phyloP scores from a whole-genome alignment of 768 basidiomycete species.

The Mrakia hoshinonis region DNA sequence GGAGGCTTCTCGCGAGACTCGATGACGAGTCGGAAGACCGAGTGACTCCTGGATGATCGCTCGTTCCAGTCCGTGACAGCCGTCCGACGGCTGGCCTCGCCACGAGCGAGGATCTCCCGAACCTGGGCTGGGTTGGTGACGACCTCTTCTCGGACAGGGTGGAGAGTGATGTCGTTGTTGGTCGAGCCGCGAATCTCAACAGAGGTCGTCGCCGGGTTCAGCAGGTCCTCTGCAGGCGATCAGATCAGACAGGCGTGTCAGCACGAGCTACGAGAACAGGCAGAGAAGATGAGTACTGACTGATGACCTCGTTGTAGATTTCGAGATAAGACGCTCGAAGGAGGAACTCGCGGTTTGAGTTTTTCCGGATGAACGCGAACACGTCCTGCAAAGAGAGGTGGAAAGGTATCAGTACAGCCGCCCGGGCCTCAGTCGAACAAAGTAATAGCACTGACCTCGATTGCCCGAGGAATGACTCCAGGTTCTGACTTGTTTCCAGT shows the following conservation, averaged over 20 bases:
- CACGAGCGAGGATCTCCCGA: constrained; percentile 70
- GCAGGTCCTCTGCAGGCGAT: constrained; percentile 43
- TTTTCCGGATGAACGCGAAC: constrained; percentile 66
- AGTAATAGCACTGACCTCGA: constrained; percentile 46
- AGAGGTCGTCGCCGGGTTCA: constrained; percentile 59
- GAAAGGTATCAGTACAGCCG: neutral
- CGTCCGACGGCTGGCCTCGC: constrained; percentile 77
- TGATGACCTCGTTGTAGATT: constrained; percentile 66
- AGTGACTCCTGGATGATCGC: constrained; percentile 21
- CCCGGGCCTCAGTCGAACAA: neutral
- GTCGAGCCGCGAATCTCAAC: constrained; percentile 30
- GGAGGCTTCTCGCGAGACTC: constrained; percentile 23
- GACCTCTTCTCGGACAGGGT: constrained; percentile 77
- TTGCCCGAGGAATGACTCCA: constrained; percentile 85
- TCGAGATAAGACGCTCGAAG: constrained; percentile 92
- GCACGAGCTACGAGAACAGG: neutral
- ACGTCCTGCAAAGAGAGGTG: constrained; percentile 49
- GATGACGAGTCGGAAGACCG: constrained; percentile 27
- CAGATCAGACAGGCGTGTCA: neutral
- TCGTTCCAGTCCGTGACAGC: constrained; percentile 99
- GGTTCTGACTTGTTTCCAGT: constrained; percentile 60
- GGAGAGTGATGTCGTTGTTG: constrained; percentile 24
- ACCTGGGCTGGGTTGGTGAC: constrained; percentile 85
- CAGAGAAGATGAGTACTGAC: neutral
- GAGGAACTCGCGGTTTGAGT: constrained; percentile 77